Conservation (phyloP, 2,329 filamentous ascomycete genomes). For the Sclerotinia minor region DNA sequence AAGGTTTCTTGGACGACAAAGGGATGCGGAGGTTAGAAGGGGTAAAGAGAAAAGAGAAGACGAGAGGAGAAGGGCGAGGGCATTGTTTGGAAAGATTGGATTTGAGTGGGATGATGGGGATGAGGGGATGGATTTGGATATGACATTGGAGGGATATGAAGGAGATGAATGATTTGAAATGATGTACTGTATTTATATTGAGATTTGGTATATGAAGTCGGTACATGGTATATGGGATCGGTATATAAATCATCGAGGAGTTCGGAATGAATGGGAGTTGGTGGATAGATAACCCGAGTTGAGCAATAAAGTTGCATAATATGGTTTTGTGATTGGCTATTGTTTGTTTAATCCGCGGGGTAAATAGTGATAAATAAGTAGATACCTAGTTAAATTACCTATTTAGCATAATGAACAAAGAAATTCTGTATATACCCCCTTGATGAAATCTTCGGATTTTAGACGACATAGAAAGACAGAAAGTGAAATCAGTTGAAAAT, state of each 20-base stretch:
- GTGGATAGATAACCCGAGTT: conserved; percentile 6
- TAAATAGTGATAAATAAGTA: too few relatives aligned
- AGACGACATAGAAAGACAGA: not conserved
- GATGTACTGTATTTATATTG: not conserved
- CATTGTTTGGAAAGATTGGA: conserved; percentile 45
- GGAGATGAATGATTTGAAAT: conserved; percentile 4
- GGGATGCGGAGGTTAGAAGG: conserved; percentile 32
- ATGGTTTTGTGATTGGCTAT: not conserved
- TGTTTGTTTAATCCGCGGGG: not conserved
- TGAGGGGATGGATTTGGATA: conserved; percentile 28
- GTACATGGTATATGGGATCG: not conserved
- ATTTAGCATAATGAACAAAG: not conserved
- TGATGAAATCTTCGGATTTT: not conserved
- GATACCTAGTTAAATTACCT: too few relatives aligned
- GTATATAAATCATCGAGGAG: not conserved
- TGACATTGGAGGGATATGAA: conserved; percentile 24
- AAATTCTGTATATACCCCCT: not conserved
- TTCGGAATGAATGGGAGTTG: not conserved
- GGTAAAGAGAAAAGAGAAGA: conserved; percentile 37
- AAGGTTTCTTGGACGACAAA: conserved; percentile 32
- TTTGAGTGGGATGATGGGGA: conserved; percentile 32
- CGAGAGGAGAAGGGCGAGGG: conserved; percentile 43
- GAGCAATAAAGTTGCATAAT: not conserved
- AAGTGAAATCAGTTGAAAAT: not conserved
- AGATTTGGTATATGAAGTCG: not conserved